These are phyloP conservation scores for Vaccinium corymbosum DNA, from an alignment of 148 eudicot genomes.

Conservation along the genomic window DNA sequence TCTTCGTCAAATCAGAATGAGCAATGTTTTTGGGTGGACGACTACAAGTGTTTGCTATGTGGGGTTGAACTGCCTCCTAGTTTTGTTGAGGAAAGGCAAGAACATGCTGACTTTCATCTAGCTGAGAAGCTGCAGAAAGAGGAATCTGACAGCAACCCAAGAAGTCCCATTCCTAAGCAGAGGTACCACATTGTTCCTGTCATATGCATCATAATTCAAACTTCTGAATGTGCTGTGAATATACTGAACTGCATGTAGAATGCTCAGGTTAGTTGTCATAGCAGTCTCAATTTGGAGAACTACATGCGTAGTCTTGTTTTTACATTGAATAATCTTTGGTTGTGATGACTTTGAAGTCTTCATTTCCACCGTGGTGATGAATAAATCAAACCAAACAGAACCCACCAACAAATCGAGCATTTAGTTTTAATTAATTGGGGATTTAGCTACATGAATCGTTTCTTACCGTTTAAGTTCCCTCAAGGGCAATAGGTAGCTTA, in stretches of 20 bases:
- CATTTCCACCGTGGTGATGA: background rate
- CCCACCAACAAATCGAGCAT: background rate
- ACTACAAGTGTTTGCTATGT: slow-evolving; percentile 75
- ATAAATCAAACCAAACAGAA: background rate
- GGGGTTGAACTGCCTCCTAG: slow-evolving; percentile 80
- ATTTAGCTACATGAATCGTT: background rate
- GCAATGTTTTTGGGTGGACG: slow-evolving; percentile 63
- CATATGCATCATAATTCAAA: background rate
- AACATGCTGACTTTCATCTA: slow-evolving; percentile 85
- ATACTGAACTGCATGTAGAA: background rate
- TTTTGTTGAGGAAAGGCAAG: slow-evolving; percentile 86
- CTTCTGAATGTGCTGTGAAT: background rate
- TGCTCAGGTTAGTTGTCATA: background rate
- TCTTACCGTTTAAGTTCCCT: background rate
- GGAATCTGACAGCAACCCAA: slow-evolving; percentile 34
- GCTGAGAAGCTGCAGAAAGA: slow-evolving; percentile 77
- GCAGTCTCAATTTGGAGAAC: background rate
- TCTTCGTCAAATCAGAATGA: slow-evolving; percentile 39
- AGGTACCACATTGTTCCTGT: slow-evolving; percentile 44
- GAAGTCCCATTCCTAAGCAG: slow-evolving; percentile 28
- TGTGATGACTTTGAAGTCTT: background rate
- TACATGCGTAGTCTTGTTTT: background rate
- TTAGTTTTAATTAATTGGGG: background rate
- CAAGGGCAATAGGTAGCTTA: background rate
- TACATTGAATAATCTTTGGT: background rate